phyloP scores from a whole-genome alignment of 768 basidiomycete genomes.

The Tylopilus plumbeoviolaceoides region DNA sequence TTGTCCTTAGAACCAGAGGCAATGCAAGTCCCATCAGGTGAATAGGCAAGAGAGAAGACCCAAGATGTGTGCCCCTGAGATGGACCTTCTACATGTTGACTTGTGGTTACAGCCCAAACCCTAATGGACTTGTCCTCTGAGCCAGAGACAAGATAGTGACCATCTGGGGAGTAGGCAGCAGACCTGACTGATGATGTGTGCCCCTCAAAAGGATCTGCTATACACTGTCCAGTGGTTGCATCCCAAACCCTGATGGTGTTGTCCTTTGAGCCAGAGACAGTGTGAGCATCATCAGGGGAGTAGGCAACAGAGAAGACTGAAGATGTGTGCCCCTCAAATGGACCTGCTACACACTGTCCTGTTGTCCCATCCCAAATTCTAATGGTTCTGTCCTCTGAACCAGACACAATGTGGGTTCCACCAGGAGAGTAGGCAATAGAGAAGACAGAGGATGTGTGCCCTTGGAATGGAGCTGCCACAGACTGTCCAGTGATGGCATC shows the following conservation, averaged over 20 bases:
- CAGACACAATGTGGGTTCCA: not conserved
- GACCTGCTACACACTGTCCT: not conserved
- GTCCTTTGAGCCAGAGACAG: no score
- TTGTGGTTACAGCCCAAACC: not conserved
- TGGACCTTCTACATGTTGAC: no score
- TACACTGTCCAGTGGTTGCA: no score
- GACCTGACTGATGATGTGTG: not conserved
- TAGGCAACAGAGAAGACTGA: not conserved
- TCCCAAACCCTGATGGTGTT: no score
- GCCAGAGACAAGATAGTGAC: not conserved
- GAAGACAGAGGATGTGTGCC: not conserved
- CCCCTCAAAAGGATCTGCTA: no score
- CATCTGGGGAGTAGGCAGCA: not conserved
- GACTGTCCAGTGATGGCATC: conserved; percentile 5
- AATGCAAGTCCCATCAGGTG: no score
- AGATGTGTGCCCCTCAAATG: not conserved
- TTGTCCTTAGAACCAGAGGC: no score
- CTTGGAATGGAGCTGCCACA: conserved; percentile 2
- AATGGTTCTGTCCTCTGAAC: not conserved
- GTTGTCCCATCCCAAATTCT: not conserved
- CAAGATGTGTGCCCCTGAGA: no score
- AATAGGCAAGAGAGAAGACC: no score
- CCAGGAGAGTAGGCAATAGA: not conserved
- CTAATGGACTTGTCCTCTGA: not conserved
- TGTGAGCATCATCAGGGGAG: not conserved